These are phyloP conservation scores for Exophiala aquamarina DNA, from an alignment of 2,329 filamentous ascomycete genomes.

Conservation along the genomic window DNA sequence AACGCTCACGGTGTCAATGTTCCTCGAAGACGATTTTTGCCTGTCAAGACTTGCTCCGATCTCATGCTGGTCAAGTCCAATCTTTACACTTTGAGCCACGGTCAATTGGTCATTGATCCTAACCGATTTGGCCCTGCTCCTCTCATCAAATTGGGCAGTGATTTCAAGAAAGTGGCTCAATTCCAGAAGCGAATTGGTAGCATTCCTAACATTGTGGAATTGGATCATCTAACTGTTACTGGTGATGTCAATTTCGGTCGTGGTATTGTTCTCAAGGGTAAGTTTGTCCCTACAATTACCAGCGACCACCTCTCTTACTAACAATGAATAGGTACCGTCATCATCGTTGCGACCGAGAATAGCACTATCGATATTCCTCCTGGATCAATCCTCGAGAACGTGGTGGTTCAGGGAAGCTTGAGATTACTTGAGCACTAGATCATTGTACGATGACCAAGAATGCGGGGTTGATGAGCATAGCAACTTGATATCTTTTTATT, in stretches of 20 bases:
- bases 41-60: conserved; percentile 99
- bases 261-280: conserved; percentile 89
- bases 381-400: conserved; percentile 96
- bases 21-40: conserved; percentile 94
- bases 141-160: conserved; percentile 95
- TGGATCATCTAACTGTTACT: conserved; percentile 87
- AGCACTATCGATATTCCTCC: conserved; percentile 97
- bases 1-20: conserved; percentile 99
- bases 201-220: conserved; percentile 52
- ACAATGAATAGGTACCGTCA: conserved; percentile 66
- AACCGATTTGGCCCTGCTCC: conserved; percentile 95
- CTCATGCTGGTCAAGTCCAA: conserved; percentile 99
- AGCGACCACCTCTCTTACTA: background rate
- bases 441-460: background rate
- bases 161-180: conserved; percentile 99
- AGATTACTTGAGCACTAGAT: conserved; percentile 66
- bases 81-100: conserved; percentile 97
- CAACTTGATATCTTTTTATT: no score
- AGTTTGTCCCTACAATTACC: conserved; percentile 6
- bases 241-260: conserved; percentile 95
- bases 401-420: conserved; percentile 97
- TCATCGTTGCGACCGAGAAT: conserved; percentile 96
- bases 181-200: conserved; percentile 53
- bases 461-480: no score
- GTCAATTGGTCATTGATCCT: conserved; percentile 94